A percentile compares a stretch with the other conserved stretches of the same genome.
Evolutionary conservation across 441 rosid species (phyloP).

Genomic region (Eugenia klotzschiana): DNA sequence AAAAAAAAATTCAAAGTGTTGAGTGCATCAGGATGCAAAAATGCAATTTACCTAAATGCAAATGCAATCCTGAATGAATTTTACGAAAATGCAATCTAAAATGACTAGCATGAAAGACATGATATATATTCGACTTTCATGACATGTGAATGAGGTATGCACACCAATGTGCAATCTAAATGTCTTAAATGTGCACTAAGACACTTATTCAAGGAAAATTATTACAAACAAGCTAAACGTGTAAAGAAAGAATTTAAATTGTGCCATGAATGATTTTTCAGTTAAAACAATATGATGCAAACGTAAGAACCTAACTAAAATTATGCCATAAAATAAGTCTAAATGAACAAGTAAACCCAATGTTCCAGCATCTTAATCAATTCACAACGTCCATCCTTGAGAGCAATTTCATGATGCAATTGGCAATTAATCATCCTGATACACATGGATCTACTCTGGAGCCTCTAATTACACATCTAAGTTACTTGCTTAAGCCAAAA

Average conservation of each 20-base stretch:
- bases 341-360: neutral
- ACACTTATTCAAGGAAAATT: neutral
- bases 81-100: neutral
- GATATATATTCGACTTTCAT: neutral
- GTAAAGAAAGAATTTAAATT: neutral
- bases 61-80: neutral
- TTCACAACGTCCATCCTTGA: neutral
- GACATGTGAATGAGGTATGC: neutral
- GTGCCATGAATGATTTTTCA: neutral
- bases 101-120: neutral
- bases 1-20: neutral
- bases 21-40: neutral
- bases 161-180: neutral
- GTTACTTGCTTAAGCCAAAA: neutral
- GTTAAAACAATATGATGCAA: neutral
- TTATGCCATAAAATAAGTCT: neutral
- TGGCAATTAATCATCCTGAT: neutral
- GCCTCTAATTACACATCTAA: neutral
- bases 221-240: neutral
- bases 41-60: neutral
- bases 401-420: neutral
- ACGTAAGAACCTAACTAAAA: neutral
- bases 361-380: neutral
- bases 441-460: neutral
- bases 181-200: neutral